Conservation (phyloP, 768 basidiomycete species). For the Phlebiopsis gigantea region DNA sequence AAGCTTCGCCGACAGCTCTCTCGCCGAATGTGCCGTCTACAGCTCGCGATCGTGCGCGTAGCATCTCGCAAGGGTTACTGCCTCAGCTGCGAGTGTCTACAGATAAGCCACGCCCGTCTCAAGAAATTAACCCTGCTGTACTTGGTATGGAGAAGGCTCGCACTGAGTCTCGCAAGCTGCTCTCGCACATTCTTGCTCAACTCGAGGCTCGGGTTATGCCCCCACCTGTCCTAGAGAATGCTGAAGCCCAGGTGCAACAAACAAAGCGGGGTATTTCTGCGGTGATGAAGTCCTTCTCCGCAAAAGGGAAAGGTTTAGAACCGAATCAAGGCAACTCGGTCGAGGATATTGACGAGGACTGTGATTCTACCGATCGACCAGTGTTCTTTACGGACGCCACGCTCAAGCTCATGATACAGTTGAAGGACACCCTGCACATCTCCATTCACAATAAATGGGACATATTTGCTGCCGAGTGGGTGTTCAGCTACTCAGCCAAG, state of each 20-base stretch:
- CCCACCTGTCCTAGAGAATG: conserved; percentile 41
- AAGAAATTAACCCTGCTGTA: conserved; percentile 3
- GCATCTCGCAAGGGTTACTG: conserved; percentile 7
- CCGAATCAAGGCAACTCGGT: conserved; percentile 13
- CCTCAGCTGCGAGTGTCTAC: conserved; percentile 9
- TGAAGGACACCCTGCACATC: conserved; percentile 55
- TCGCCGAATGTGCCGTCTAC: neutral
- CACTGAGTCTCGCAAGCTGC: conserved; percentile 64
- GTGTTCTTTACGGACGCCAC: conserved; percentile 62
- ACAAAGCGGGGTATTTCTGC: conserved; percentile 5
- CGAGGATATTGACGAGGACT: conserved; percentile 48
- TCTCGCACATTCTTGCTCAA: conserved; percentile 58
- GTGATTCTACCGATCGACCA: conserved; percentile 21
- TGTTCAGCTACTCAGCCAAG: too few relatives aligned
- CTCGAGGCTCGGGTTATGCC: conserved; percentile 54
- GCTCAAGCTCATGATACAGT: conserved; percentile 55
- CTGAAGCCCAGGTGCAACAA: neutral
- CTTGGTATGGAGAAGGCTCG: conserved; percentile 36
- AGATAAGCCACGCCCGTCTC: conserved; percentile 16
- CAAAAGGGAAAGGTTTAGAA: conserved; percentile 12
- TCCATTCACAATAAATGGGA: conserved; percentile 55
- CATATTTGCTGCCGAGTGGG: conserved; percentile 53
- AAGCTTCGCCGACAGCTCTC: neutral
- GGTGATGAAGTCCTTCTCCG: conserved; percentile 17
- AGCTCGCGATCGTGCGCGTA: conserved; percentile 5